These are phyloP conservation scores for Cinnamomum chago DNA, from an alignment of 164 flowering plant species.

Conservation along the genomic window DNA sequence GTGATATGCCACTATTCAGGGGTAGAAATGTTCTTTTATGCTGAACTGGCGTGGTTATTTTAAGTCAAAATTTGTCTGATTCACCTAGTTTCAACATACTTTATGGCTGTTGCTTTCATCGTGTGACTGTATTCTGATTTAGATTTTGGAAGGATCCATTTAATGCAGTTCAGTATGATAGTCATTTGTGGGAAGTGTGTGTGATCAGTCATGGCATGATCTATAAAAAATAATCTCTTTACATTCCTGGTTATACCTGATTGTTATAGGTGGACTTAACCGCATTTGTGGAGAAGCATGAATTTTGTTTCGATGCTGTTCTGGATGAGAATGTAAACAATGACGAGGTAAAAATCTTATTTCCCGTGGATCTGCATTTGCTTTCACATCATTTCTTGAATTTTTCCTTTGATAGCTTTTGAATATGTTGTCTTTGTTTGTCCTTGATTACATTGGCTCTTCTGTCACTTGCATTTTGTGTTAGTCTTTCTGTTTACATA, in stretches of 20 bases:
- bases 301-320: conserved; percentile 97
- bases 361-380: neutral
- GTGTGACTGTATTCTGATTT: neutral
- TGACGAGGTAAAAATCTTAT: conserved; percentile 67
- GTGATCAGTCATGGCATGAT: neutral
- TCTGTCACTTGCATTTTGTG: neutral
- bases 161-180: neutral
- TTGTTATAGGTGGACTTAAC: conserved; percentile 86
- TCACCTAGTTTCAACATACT: neutral
- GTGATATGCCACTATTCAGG: too few relatives aligned
- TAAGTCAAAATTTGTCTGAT: neutral
- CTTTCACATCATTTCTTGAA: neutral
- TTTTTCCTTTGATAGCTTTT: neutral
- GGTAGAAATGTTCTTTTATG: too few relatives aligned
- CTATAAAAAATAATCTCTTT: too few relatives aligned
- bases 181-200: neutral
- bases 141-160: too few relatives aligned
- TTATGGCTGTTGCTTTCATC: neutral
- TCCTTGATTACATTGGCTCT: neutral
- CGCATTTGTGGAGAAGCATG: conserved; percentile 97
- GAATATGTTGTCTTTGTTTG: neutral
- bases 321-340: conserved; percentile 78
- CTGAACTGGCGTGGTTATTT: too few relatives aligned
- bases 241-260: neutral
- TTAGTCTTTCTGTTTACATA: neutral